These are phyloP conservation scores for Xanthoconium purpureum DNA, from an alignment of 768 basidiomycete species.

Conservation along the genomic window DNA sequence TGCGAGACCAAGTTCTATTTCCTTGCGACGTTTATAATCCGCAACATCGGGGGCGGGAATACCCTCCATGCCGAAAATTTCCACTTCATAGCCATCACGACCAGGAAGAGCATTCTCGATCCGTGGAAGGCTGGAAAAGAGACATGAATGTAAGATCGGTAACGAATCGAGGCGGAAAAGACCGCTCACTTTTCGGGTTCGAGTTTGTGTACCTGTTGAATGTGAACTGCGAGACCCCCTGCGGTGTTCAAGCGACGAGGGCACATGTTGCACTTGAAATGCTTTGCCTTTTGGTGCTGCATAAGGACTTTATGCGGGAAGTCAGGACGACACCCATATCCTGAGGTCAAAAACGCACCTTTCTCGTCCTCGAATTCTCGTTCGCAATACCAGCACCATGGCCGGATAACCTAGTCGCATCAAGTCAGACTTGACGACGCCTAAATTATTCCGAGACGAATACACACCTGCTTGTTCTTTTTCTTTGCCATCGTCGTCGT, in stretches of 20 bases:
- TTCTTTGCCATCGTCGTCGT: conserved; percentile 47
- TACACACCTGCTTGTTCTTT: conserved; percentile 45
- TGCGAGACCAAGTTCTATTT: conserved; percentile 85
- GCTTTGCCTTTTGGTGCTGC: conserved; percentile 99
- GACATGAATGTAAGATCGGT: conserved; percentile 10
- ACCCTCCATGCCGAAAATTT: conserved; percentile 99
- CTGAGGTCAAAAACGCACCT: conserved; percentile 45
- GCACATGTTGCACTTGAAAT: conserved; percentile 97
- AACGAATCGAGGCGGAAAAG: background rate
- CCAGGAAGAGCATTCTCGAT: conserved; percentile 97
- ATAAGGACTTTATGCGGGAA: conserved; percentile 67
- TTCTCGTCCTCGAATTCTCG: conserved; percentile 99
- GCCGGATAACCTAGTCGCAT: conserved; percentile 67
- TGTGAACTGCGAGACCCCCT: conserved; percentile 95
- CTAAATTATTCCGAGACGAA: too few relatives aligned
- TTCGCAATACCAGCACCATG: conserved; percentile 99
- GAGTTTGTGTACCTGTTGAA: conserved; percentile 99
- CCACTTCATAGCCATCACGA: conserved; percentile 95
- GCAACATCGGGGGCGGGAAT: conserved; percentile 92
- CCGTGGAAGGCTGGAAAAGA: conserved; percentile 59
- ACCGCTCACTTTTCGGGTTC: conserved; percentile 70
- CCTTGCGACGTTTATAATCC: conserved; percentile 94
- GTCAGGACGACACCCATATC: background rate
- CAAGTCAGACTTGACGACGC: background rate
- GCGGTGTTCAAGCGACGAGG: conserved; percentile 95